A percentile compares a stretch with the other conserved stretches of the same genome.
These are phyloP conservation scores for Pleurotus djamor DNA, from an alignment of 768 basidiomycete genomes.

Conservation along the genomic window DNA sequence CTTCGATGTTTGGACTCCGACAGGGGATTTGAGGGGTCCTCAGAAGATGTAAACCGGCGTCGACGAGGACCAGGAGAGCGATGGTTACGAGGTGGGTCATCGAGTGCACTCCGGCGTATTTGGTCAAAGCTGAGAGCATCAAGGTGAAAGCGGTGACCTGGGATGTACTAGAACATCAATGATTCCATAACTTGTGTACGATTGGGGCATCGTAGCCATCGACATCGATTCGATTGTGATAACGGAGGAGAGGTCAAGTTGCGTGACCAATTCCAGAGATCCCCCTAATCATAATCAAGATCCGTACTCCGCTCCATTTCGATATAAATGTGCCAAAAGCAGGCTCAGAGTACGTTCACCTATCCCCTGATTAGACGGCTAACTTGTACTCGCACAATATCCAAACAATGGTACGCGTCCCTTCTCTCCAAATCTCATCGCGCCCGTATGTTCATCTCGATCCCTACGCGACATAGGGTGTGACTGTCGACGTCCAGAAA, in stretches of 20 bases:
- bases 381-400: slow-evolving; percentile 14
- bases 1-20: too few relatives aligned
- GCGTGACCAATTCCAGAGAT: background rate
- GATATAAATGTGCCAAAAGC: slow-evolving; percentile 12
- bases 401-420: slow-evolving; percentile 26
- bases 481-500: slow-evolving; percentile 52
- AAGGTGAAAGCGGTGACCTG: too few relatives aligned
- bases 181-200: too few relatives aligned
- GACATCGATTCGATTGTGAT: too few relatives aligned
- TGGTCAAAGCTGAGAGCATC: too few relatives aligned
- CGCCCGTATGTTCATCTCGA: slow-evolving; percentile 13
- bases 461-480: slow-evolving; percentile 47
- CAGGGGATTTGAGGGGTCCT: too few relatives aligned
- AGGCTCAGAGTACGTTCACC: slow-evolving; percentile 18
- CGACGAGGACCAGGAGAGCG: too few relatives aligned
- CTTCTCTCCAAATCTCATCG: slow-evolving; percentile 16
- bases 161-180: too few relatives aligned
- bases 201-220: too few relatives aligned
- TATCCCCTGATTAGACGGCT: slow-evolving; percentile 34
- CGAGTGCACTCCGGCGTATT: too few relatives aligned
- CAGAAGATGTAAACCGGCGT: too few relatives aligned
- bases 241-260: background rate
- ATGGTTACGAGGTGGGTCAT: too few relatives aligned
- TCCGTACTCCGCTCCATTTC: background rate
- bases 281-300: background rate